These are phyloP conservation scores for Cardiosporidium cionae DNA, from an alignment of 169 alveolate genomes.

Conservation along the genomic window DNA sequence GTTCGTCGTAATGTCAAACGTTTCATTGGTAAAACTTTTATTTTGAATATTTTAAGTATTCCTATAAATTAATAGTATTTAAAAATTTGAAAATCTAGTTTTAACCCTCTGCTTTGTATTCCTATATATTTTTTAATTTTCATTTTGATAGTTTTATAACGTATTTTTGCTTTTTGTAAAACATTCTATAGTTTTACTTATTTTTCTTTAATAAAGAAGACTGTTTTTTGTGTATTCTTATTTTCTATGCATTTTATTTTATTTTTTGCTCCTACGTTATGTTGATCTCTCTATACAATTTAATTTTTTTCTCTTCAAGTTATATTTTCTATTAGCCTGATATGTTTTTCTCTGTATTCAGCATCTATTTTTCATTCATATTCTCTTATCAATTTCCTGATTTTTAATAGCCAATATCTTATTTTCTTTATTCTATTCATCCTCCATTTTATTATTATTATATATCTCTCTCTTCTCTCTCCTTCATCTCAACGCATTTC, in stretches of 20 bases:
- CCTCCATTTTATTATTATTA: background rate
- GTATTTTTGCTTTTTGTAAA: no score
- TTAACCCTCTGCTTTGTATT: no score
- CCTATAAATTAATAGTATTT: no score
- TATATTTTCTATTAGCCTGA: background rate
- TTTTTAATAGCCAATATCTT: background rate
- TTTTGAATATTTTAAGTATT: no score
- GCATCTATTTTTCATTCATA: background rate
- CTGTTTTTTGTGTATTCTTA: no score
- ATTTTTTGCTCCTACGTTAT: background rate
- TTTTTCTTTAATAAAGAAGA: no score
- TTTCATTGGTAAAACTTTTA: conserved; percentile 30
- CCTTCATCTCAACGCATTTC: background rate
- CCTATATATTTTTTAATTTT: no score
- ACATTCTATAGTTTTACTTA: no score
- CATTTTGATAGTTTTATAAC: no score
- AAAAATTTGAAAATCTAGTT: no score
- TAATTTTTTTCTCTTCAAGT: background rate
- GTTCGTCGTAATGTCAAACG: conserved; percentile 45
- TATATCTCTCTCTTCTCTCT: background rate
- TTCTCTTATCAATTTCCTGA: background rate
- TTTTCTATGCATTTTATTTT: no score
- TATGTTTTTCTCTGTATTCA: background rate
- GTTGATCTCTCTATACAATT: background rate
- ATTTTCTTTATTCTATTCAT: background rate